phyloP scores from a whole-genome alignment of 2,329 filamentous ascomycete species.

The Rhexocercosporidium sp. region DNA sequence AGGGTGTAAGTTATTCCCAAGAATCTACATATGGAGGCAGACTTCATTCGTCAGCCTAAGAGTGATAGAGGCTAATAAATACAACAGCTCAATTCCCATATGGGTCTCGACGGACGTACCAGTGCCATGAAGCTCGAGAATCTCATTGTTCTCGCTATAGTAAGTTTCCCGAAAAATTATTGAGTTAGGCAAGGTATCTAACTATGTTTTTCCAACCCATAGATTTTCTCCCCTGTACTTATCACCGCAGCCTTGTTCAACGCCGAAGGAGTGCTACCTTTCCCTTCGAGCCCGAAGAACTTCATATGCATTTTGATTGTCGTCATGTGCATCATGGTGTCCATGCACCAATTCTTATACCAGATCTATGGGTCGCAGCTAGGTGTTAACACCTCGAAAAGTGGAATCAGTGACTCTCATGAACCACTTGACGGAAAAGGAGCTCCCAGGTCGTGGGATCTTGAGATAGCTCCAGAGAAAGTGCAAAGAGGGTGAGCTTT shows the following conservation, averaged over 20 bases:
- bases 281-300: constrained; percentile 1
- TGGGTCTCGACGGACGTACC: neutral
- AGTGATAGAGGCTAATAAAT: neutral
- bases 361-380: neutral
- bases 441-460: neutral
- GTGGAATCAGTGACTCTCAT: neutral
- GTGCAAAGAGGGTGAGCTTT: neutral
- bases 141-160: constrained; percentile 17
- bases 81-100: constrained; percentile 7
- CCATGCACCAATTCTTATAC: neutral
- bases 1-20: constrained; percentile 14
- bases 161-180: neutral
- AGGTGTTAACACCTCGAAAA: too few species aligned
- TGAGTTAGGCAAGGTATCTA: neutral
- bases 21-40: neutral
- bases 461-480: neutral
- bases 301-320: too few species aligned
- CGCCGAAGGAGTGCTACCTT: constrained; percentile 10
- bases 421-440: neutral
- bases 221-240: constrained; percentile 14
- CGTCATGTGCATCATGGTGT: too few species aligned
- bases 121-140: constrained; percentile 4
- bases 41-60: neutral
- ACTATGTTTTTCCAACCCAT: neutral
- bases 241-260: constrained; percentile 11